Percentiles rank a stretch among this genome's conserved stretches.
These are phyloP conservation scores for Phytophthora meadii DNA, from an alignment of 352 stramenopile species.

Conservation along the genomic window DNA sequence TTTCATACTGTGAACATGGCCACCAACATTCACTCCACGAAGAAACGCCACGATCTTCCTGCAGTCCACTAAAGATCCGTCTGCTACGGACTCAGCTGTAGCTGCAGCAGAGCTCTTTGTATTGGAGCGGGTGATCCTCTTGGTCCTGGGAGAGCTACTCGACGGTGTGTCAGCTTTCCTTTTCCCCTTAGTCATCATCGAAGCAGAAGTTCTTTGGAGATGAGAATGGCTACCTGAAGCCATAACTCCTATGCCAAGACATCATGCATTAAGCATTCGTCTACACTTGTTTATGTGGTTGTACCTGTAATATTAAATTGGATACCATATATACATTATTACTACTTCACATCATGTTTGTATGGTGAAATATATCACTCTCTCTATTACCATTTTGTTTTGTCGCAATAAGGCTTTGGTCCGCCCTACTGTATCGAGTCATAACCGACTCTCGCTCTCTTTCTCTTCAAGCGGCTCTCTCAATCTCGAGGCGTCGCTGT, in stretches of 20 bases:
- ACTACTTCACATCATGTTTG: not conserved
- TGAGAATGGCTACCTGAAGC: slow-evolving; percentile 7
- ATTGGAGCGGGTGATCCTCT: slow-evolving; percentile 15
- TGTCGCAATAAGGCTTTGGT: slow-evolving; percentile 14
- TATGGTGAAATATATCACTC: not conserved
- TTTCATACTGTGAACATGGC: slow-evolving; percentile 41
- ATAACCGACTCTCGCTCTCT: slow-evolving; percentile 28
- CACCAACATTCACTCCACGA: slow-evolving; percentile 40
- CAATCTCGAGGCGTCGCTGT: slow-evolving; percentile 32
- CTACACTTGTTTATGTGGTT: slow-evolving; percentile 4
- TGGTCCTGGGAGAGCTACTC: slow-evolving; percentile 2
- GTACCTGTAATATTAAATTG: slow-evolving; percentile 5
- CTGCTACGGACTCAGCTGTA: not conserved
- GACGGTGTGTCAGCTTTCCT: slow-evolving; percentile 6
- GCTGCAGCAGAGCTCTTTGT: not conserved
- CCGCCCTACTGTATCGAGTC: slow-evolving; percentile 10
- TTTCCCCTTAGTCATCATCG: slow-evolving; percentile 18
- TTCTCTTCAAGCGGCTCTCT: slow-evolving; percentile 32
- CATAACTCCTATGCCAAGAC: slow-evolving; percentile 9
- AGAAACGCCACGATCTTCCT: slow-evolving; percentile 40
- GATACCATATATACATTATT: not conserved
- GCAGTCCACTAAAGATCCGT: not conserved
- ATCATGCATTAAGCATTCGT: not conserved
- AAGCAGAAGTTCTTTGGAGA: not conserved
- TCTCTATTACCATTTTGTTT: slow-evolving; percentile 1